Conservation (phyloP, 202 grass and related monocot genomes). For the Brachypodium distachyon region DNA sequence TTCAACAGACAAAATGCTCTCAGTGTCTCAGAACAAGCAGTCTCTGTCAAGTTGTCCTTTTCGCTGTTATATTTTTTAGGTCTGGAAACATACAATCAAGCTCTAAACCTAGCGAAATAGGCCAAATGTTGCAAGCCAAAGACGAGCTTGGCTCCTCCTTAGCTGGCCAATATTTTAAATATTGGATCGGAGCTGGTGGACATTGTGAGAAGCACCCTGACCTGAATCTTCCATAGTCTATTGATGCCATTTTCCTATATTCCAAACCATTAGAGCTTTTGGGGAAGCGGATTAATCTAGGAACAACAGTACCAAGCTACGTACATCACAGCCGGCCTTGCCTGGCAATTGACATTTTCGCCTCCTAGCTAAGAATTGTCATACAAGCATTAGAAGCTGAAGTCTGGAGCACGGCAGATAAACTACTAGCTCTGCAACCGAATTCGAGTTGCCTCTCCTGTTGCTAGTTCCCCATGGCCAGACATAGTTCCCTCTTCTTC, state of each 20-base stretch:
- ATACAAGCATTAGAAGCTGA: slow-evolving; percentile 16
- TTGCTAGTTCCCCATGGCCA: slow-evolving; percentile 32
- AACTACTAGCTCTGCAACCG: slow-evolving; percentile 11
- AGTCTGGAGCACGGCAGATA: slow-evolving; percentile 20
- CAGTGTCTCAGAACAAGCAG: background rate
- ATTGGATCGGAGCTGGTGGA: slow-evolving; percentile 1
- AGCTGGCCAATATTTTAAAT: slow-evolving; percentile 3
- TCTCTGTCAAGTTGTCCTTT: slow-evolving; percentile 14
- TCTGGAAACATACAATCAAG: background rate
- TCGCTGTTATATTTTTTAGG: background rate
- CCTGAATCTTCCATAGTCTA: slow-evolving; percentile 1
- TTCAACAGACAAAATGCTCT: background rate
- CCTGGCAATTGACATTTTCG: slow-evolving; percentile 24
- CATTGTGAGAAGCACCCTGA: background rate
- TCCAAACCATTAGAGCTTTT: slow-evolving; percentile 12
- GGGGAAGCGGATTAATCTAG: slow-evolving; percentile 37
- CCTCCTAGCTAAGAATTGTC: background rate
- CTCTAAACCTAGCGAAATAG: slow-evolving; percentile 19
- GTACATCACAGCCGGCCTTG: background rate
- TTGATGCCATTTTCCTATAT: slow-evolving; percentile 19
- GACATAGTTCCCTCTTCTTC: slow-evolving; percentile 27
- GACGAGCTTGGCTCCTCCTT: slow-evolving; percentile 23
- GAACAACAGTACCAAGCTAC: background rate
- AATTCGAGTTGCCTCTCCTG: slow-evolving; percentile 18
- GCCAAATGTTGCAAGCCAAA: slow-evolving; percentile 40